Percentiles rank a stretch among this genome's conserved stretches.
Conservation (phyloP, 2,329 filamentous ascomycete genomes). For the Helotiales sp. region DNA sequence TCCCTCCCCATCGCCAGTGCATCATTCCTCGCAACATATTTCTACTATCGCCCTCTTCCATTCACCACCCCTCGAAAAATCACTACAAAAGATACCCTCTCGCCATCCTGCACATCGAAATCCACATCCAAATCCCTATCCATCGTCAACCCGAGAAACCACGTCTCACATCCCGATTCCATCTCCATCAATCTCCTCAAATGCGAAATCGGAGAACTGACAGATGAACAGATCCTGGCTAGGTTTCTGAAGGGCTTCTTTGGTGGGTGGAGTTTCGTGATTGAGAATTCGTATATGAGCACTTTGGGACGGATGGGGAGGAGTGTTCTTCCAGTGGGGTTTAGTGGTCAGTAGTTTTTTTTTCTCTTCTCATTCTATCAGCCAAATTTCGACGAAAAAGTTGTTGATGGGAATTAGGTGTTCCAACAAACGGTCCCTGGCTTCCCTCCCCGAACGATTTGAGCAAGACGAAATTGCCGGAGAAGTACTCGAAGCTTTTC, state of each 20-base stretch:
- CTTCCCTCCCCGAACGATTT: background rate
- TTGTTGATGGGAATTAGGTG: background rate
- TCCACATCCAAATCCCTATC: background rate
- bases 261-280: conserved; percentile 28
- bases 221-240: conserved; percentile 29
- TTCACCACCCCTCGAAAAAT: background rate
- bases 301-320: conserved; percentile 8
- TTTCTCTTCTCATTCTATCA: background rate
- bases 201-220: conserved; percentile 10
- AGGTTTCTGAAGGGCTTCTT: conserved; percentile 31
- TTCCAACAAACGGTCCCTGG: background rate
- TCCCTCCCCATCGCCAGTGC: conserved; percentile 3
- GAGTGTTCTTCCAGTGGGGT: conserved; percentile 18
- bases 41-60: conserved; percentile 11
- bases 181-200: conserved; percentile 12
- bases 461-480: conserved; percentile 10
- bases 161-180: conserved; percentile 8
- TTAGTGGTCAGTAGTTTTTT: conserved; percentile 15
- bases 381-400: no score
- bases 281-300: conserved; percentile 20
- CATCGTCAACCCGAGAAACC: conserved; percentile 19
- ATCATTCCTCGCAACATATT: conserved; percentile 11
- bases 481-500: conserved; percentile 19
- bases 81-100: background rate
- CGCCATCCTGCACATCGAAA: background rate